These are phyloP conservation scores for Penicillium sp. DNA, from an alignment of 2,329 filamentous ascomycete genomes.

Conservation along the genomic window DNA sequence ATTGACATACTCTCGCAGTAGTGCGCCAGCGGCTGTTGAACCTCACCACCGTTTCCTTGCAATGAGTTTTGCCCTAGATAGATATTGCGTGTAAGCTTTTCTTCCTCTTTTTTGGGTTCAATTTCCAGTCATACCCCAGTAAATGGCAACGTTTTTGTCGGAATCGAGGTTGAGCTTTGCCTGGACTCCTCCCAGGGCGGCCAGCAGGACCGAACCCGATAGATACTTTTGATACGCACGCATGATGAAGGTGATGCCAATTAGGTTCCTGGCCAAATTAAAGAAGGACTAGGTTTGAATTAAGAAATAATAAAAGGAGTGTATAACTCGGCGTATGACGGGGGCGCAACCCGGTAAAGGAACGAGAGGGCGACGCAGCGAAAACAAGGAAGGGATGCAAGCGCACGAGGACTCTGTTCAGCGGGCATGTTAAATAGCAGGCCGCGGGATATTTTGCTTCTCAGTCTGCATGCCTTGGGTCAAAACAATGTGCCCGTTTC, in stretches of 20 bases:
- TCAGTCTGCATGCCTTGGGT: conserved; percentile 14
- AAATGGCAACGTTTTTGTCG: conserved; percentile 61
- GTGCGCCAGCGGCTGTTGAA: conserved; percentile 58
- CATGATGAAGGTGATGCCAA: conserved; percentile 25
- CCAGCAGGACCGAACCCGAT: conserved; percentile 31
- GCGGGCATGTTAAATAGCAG: conserved; percentile 21
- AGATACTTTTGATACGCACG: conserved; percentile 28
- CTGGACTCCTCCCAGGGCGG: conserved; percentile 35
- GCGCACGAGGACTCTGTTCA: background rate
- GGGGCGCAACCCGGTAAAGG: conserved; percentile 15
- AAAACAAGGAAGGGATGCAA: background rate
- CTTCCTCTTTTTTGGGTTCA: background rate
- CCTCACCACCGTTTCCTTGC: conserved; percentile 45
- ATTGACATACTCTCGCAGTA: conserved; percentile 60
- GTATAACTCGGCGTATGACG: conserved; percentile 8
- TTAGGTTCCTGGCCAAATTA: background rate
- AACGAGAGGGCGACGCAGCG: conserved; percentile 8
- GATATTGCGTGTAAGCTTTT: background rate
- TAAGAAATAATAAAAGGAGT: conserved; percentile 10
- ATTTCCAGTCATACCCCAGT: conserved; percentile 56
- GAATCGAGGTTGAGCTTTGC: conserved; percentile 50
- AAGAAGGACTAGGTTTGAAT: conserved; percentile 18
- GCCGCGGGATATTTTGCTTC: conserved; percentile 11
- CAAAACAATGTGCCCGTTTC: conserved; percentile 20
- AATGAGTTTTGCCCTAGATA: conserved; percentile 62